Evolutionary conservation across 1,284 basidiomycete genomes (phyloP), one percentile per base, ranked within the genome.

Genomic region (Sporisorium exsertum): DNA sequence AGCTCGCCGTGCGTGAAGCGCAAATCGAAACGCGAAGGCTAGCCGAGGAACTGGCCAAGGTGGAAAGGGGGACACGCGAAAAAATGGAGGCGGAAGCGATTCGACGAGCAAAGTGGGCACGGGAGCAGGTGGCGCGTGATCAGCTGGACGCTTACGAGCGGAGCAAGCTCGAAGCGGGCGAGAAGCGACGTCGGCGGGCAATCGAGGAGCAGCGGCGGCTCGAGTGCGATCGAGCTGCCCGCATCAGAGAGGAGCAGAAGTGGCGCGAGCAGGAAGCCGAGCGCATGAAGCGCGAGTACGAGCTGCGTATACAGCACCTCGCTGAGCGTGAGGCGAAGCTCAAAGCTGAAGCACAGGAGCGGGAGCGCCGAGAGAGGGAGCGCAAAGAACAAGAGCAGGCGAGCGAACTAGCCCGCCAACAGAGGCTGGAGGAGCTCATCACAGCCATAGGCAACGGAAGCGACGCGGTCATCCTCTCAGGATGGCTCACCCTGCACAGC

Each of bases 111-210:
- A 62, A 62, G 32, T 71, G 68, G 68, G 68, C 68, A 3, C 27
- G 45, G 20, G 68, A 71, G 32, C 68, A 71, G 45, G 63, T 37
- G 9, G 63, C 62, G 12, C 54, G 68, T 35, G 46, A 71, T 15
- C 68, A 62, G 55, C 59, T 71, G 2, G 68, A 71, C 45, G 68
- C 68, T 2, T 71, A 61, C 45, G 63, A 65, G 40, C 63, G 68
- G 5, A 65, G 63, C 58, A 61, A 58, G 51, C 68, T 71, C 35
- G 68, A 71, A 47, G 58, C 58, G 5, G 68, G 58, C 5, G 68
- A 71, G 47, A 53, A 42, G 37, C 47, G 63, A 24, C 62, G 68
- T 2, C 32, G 68, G 6, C 43, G 53, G 9, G 59, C 43, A 18
- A 61, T 65, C 26, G 68, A 64, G 40, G 53, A 62, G 58, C 62